phyloP scores from a whole-genome alignment of 768 basidiomycete genomes.

The Suillus luteus region DNA sequence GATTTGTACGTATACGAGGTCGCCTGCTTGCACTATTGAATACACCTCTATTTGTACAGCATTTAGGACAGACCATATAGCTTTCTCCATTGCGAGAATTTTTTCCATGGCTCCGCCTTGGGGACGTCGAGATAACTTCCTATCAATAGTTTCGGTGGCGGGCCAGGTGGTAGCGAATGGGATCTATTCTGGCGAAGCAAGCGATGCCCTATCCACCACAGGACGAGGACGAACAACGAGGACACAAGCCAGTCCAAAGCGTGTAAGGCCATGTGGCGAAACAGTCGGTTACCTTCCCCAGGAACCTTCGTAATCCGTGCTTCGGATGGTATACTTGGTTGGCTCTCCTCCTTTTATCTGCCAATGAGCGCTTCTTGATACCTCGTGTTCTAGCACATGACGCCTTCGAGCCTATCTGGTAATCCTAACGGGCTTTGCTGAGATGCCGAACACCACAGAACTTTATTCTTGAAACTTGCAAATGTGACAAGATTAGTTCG shows the following conservation, averaged over 20 bases:
- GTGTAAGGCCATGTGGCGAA: background rate
- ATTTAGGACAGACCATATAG: constrained; percentile 12
- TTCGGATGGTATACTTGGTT: background rate
- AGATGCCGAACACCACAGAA: background rate
- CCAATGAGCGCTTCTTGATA: background rate
- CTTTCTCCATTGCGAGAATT: constrained; percentile 25
- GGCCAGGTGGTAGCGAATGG: constrained; percentile 31
- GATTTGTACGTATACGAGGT: constrained; percentile 19
- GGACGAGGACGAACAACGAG: background rate
- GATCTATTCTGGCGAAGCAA: background rate
- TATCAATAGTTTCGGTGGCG: constrained; percentile 25
- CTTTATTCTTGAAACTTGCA: background rate
- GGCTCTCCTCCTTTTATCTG: constrained; percentile 2
- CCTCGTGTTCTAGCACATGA: background rate
- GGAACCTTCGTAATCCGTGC: background rate
- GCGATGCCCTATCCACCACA: background rate
- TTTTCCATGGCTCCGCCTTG: constrained; percentile 23
- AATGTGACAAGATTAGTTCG: constrained; percentile 34
- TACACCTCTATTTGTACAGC: background rate
- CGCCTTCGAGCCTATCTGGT: background rate
- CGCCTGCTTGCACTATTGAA: constrained; percentile 12
- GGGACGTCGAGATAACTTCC: constrained; percentile 31
- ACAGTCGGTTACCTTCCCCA: background rate
- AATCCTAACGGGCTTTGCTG: background rate
- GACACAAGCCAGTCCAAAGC: background rate